A percentile compares a stretch with the other conserved stretches of the same genome.
Evolutionary conservation across 2,329 filamentous ascomycete genomes (phyloP).

Genomic region (Pseudocercospora crystallina): DNA sequence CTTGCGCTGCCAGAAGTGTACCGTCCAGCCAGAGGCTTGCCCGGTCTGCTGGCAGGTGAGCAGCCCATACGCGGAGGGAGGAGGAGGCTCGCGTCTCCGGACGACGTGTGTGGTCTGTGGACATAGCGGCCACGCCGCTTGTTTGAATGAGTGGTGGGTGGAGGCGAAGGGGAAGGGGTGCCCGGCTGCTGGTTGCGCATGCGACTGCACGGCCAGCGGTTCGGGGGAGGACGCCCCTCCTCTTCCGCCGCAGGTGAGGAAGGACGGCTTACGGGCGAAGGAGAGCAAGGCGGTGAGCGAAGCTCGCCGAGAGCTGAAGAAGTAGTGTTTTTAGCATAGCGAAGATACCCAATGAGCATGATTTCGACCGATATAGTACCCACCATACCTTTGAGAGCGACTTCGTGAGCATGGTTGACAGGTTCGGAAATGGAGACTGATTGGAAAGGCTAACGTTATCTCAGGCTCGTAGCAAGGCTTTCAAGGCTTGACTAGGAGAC

Average conservation of each 20-base stretch:
- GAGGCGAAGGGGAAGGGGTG: slow-evolving; percentile 56
- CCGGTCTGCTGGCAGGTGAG: slow-evolving; percentile 46
- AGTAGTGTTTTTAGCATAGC: neutral
- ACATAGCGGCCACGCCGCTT: slow-evolving; percentile 60
- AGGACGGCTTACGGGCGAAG: slow-evolving; percentile 43
- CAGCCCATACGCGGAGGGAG: slow-evolving; percentile 33
- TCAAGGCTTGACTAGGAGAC: too few relatives aligned
- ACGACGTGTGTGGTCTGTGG: slow-evolving; percentile 60
- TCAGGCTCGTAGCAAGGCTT: too few relatives aligned
- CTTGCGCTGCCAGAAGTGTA: slow-evolving; percentile 53
- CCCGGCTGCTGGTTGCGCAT: slow-evolving; percentile 59
- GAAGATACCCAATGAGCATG: too few relatives aligned
- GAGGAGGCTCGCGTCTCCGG: slow-evolving; percentile 9
- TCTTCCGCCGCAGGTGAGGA: slow-evolving; percentile 36
- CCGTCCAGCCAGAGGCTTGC: slow-evolving; percentile 42
- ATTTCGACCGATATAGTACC: too few relatives aligned
- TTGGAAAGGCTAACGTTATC: too few relatives aligned
- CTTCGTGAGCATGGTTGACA: too few relatives aligned
- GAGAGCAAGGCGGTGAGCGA: slow-evolving; percentile 46
- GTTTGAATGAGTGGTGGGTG: slow-evolving; percentile 57
- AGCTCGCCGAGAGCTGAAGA: slow-evolving; percentile 29
- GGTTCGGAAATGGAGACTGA: too few relatives aligned
- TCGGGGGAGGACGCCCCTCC: slow-evolving; percentile 21
- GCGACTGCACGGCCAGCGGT: slow-evolving; percentile 49
- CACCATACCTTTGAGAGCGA: too few relatives aligned